phyloP scores from a whole-genome alignment of 2,329 filamentous ascomycete species.

The Cladosporium phlei region DNA sequence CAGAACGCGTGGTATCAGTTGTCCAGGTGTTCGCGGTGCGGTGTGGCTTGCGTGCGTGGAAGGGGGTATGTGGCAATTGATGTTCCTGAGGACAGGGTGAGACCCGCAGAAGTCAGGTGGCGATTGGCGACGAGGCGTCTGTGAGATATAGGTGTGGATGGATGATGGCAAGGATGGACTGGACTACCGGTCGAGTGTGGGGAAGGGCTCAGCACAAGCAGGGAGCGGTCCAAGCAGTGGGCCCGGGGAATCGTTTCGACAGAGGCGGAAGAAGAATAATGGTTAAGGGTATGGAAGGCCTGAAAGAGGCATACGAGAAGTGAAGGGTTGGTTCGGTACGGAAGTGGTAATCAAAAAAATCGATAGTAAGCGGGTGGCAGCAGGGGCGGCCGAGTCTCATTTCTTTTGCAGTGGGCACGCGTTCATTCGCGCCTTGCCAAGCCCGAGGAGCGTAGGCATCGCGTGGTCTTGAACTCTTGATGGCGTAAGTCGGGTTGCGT shows the following conservation, averaged over 20 bases:
- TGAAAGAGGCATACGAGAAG: background rate
- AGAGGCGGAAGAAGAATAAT: too few relatives aligned
- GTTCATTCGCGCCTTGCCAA: constrained; percentile 7
- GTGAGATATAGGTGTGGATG: too few relatives aligned
- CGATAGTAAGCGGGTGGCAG: background rate
- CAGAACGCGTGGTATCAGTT: background rate
- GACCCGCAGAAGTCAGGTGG: too few relatives aligned
- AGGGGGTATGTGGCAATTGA: constrained; percentile 9
- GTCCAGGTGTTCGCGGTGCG: too few relatives aligned
- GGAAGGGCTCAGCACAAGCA: background rate
- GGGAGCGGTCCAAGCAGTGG: background rate
- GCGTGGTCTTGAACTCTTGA: too few relatives aligned
- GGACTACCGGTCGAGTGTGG: too few relatives aligned
- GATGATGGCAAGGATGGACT: too few relatives aligned
- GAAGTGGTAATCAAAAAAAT: background rate
- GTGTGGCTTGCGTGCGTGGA: constrained; percentile 4
- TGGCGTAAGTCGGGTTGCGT: too few relatives aligned
- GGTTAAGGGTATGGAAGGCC: too few relatives aligned
- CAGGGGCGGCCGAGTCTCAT: constrained; percentile 1
- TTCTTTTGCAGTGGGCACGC: constrained; percentile 4
- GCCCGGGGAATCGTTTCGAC: constrained; percentile 2
- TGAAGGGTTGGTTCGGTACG: too few relatives aligned
- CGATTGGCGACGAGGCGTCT: too few relatives aligned
- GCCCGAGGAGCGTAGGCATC: constrained; percentile 3
- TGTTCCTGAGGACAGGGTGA: background rate